Conservation (phyloP, 441 rosid species). For the Capsella rubella region DNA sequence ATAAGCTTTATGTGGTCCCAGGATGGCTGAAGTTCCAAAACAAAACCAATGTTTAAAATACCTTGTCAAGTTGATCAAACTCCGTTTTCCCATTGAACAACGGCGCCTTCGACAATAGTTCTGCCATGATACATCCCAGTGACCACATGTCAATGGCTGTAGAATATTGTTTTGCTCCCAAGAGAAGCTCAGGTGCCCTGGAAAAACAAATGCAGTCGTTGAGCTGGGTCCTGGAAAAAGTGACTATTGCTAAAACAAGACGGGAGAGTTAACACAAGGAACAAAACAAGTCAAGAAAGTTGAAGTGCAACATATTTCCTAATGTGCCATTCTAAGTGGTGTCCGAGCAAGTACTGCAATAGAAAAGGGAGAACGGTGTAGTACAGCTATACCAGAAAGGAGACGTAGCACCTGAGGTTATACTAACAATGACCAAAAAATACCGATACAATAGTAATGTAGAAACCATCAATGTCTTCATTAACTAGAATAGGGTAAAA, state of each 20-base stretch:
- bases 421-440: constrained; percentile 21
- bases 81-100: constrained; percentile 97
- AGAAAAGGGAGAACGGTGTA: constrained; percentile 9
- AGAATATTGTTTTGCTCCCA: constrained; percentile 94
- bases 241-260: constrained; percentile 38
- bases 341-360: not conserved
- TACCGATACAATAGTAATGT: not conserved
- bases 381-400: constrained; percentile 21
- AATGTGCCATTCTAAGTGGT: constrained; percentile 9
- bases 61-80: constrained; percentile 99
- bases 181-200: constrained; percentile 99
- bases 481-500: constrained; percentile 8
- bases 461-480: constrained; percentile 1
- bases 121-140: constrained; percentile 98
- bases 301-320: constrained; percentile 2
- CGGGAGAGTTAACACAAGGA: constrained; percentile 27
- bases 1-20: constrained; percentile 4
- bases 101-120: constrained; percentile 83
- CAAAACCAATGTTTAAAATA: constrained; percentile 41
- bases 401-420: not conserved
- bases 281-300: constrained; percentile 27
- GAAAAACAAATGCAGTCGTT: constrained; percentile 45
- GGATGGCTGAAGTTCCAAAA: constrained; percentile 18
- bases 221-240: constrained; percentile 31
- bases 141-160: constrained; percentile 99